Evolutionary conservation across 805 yeast genomes (phyloP), one percentile per base, ranked within the genome.

Genomic region (Yamadazyma nakazawae): DNA sequence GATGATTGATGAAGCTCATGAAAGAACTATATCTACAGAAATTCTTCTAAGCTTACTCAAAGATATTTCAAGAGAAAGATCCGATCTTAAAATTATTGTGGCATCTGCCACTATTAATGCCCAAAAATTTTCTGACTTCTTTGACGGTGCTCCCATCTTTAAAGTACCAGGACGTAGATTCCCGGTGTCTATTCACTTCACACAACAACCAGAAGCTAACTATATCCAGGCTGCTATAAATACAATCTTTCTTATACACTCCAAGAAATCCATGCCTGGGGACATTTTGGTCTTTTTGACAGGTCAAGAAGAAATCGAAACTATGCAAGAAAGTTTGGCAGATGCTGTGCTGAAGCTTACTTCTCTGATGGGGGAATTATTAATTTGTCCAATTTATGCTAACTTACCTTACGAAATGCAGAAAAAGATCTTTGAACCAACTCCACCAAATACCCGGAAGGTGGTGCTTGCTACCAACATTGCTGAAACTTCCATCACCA

Each of bases 71-170:
- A 69, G 68, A 18, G 64, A 79, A 36, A 70, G 97, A 45, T 78
- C 84, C 0, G 95, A 87, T 50, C 68, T 94, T 78, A 81, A 56
- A 74, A 90, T 32, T 2, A 80, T 94, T 5, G 79, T 94, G 54
- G 95, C 94, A 97, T 91, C 98, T 42, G 99, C 99, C 24, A 94
- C 99, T 0, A 74, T 94, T 48, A 96, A 94, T 64, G 98, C 98
- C 1, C 91, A 82, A 58, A 78, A 80, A 56, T 94, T 94, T 61
- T 81, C 95, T 38, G 64, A 74, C 17, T 94, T 91, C 64, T 94
- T 94, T 59, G 75, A 78, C 53, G 78, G 78, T 14, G 95, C 97
- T 2, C 97, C 97, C 0, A 84, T 94, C 31, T 82, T 91, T 58
- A 82, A 81, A 45, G 83, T 94, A 32, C 98, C 98, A 0, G 99